Evolutionary conservation across 495 filamentous ascomycete species (phyloP).

Genomic region (Glonium stellatum): DNA sequence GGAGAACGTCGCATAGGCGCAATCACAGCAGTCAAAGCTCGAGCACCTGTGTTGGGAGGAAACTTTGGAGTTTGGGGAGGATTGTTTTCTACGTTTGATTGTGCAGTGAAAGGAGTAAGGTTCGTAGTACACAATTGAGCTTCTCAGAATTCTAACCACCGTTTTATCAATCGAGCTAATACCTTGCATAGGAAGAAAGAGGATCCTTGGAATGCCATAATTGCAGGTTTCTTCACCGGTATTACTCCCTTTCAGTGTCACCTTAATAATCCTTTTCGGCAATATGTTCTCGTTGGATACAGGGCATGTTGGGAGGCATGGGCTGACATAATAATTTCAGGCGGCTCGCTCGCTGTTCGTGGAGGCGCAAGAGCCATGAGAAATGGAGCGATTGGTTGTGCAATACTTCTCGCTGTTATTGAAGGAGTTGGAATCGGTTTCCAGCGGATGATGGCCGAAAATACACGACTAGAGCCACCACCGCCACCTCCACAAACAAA

Average conservation of each 20-base stretch:
- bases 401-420: constrained; percentile 87
- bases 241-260: no score
- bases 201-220: constrained; percentile 92
- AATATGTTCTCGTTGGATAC: no score
- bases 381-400: constrained; percentile 93
- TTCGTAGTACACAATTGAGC: neutral
- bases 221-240: constrained; percentile 91
- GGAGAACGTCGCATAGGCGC: constrained; percentile 94
- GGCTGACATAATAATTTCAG: no score
- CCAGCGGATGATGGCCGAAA: constrained; percentile 91
- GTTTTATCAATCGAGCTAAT: neutral
- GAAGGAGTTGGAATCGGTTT: constrained; percentile 97
- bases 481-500: constrained; percentile 17
- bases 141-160: neutral
- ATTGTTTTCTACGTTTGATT: constrained; percentile 89
- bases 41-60: constrained; percentile 89
- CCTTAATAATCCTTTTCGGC: no score
- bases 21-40: constrained; percentile 92
- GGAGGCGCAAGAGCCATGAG: constrained; percentile 82
- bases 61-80: constrained; percentile 99
- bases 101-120: constrained; percentile 86
- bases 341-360: constrained; percentile 81
- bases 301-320: no score
- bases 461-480: constrained; percentile 69
- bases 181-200: constrained; percentile 61